phyloP scores from a whole-genome alignment of 2,329 filamentous ascomycete genomes.

The Cordyceps javanica region DNA sequence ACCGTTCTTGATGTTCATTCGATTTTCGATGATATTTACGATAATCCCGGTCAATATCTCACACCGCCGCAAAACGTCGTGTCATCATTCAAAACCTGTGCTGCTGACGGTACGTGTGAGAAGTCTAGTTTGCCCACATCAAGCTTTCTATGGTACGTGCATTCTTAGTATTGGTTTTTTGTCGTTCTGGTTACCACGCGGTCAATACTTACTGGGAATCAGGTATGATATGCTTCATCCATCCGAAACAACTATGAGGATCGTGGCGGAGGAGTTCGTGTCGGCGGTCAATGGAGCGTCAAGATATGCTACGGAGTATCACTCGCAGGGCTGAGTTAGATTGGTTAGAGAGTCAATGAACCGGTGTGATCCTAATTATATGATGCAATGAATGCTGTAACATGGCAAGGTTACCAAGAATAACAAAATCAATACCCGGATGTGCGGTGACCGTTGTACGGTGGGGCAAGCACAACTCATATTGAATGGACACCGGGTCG shows the following conservation, averaged over 20 bases:
- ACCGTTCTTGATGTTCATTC: conserved; percentile 62
- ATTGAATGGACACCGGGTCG: background rate
- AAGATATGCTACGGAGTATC: conserved; percentile 27
- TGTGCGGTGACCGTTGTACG: background rate
- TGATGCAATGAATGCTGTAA: background rate
- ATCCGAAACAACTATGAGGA: conserved; percentile 49
- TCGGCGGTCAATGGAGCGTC: conserved; percentile 34
- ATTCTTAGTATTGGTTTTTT: background rate
- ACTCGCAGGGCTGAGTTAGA: background rate
- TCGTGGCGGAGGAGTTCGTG: conserved; percentile 36
- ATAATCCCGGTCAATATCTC: conserved; percentile 54
- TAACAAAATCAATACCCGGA: background rate
- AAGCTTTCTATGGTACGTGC: conserved; percentile 59
- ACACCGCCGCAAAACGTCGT: conserved; percentile 57
- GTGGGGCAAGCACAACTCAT: background rate
- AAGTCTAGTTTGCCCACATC: conserved; percentile 39
- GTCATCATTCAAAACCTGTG: conserved; percentile 51
- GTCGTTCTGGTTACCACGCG: background rate
- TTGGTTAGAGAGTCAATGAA: background rate
- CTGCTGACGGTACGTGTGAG: conserved; percentile 28
- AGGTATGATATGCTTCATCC: conserved; percentile 66
- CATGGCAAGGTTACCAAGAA: background rate
- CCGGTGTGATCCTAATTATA: background rate
- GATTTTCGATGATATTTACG: conserved; percentile 59
- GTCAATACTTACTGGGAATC: background rate